phyloP scores from a whole-genome alignment of 2,329 filamentous ascomycete genomes.

The Cadophora gregata region DNA sequence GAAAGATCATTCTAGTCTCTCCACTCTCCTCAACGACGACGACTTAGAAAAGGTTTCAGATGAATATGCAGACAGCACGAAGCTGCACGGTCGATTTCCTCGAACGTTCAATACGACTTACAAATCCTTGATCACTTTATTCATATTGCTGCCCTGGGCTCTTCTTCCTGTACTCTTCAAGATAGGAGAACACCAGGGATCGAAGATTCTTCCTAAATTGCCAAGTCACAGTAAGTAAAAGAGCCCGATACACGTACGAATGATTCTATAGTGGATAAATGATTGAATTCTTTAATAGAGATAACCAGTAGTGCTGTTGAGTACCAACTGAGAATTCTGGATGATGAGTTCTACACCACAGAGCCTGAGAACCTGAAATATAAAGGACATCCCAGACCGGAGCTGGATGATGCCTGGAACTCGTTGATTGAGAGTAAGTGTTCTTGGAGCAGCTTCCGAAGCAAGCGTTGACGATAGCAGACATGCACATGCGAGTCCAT shows the following conservation, averaged over 20 bases:
- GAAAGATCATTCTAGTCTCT: too few relatives aligned
- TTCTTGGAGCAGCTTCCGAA: too few relatives aligned
- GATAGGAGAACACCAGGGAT: background rate
- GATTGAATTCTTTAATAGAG: background rate
- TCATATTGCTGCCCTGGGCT: background rate
- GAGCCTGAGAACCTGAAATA: background rate
- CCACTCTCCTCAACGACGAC: too few relatives aligned
- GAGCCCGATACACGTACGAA: too few relatives aligned
- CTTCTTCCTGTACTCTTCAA: background rate
- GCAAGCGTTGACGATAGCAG: background rate
- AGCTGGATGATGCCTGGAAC: background rate
- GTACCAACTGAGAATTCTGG: background rate
- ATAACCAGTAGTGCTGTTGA: background rate
- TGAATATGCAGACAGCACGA: too few relatives aligned
- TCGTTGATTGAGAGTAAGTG: background rate
- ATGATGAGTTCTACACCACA: constrained; percentile 1
- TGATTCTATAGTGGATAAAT: too few relatives aligned
- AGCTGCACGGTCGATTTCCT: too few relatives aligned
- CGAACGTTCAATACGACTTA: background rate
- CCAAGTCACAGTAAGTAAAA: background rate
- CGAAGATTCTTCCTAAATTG: background rate
- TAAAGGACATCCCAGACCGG: background rate
- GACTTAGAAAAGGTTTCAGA: too few relatives aligned
- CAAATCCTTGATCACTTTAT: background rate
- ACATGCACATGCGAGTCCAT: background rate